Percentiles rank a stretch among this genome's conserved stretches.
Conservation (phyloP, 2,329 filamentous ascomycete species). For the Neodidymelliopsis sp. region DNA sequence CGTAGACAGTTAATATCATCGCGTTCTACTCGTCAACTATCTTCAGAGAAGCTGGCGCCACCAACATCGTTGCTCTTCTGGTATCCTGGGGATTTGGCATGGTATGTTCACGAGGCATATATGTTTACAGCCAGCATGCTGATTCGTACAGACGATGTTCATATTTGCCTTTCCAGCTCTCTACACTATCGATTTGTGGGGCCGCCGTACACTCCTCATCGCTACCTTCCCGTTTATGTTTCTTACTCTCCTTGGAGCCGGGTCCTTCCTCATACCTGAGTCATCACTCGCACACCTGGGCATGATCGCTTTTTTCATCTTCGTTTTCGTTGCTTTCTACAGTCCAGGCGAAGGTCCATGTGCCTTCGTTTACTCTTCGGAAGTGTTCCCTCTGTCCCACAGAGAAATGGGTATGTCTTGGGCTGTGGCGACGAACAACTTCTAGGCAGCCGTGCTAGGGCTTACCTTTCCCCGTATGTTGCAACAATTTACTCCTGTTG, state of each 20-base stretch:
- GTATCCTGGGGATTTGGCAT: constrained; percentile 66
- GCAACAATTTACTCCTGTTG: constrained; percentile 54
- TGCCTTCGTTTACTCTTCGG: constrained; percentile 70
- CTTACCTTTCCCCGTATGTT: constrained; percentile 66
- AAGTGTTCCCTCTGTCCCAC: constrained; percentile 72
- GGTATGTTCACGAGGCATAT: too few relatives aligned
- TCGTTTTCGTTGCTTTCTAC: constrained; percentile 20
- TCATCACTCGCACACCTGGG: background rate
- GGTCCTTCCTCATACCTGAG: background rate
- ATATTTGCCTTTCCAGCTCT: constrained; percentile 1
- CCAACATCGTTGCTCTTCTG: constrained; percentile 54
- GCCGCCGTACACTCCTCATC: background rate
- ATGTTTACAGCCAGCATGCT: too few relatives aligned
- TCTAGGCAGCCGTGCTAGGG: constrained; percentile 54
- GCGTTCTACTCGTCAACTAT: constrained; percentile 61
- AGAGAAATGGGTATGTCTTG: constrained; percentile 73
- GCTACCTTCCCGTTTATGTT: constrained; percentile 9
- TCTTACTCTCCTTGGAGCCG: background rate
- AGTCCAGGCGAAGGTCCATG: constrained; percentile 13
- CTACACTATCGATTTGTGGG: background rate
- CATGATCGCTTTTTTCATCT: constrained; percentile 3
- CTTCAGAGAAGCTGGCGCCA: constrained; percentile 56
- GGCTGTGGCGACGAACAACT: constrained; percentile 63
- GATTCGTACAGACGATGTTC: too few relatives aligned
- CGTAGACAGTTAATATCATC: constrained; percentile 58